Evolutionary conservation across 2,329 filamentous ascomycete species (phyloP).

Genomic region (Rachicladosporium sp.): DNA sequence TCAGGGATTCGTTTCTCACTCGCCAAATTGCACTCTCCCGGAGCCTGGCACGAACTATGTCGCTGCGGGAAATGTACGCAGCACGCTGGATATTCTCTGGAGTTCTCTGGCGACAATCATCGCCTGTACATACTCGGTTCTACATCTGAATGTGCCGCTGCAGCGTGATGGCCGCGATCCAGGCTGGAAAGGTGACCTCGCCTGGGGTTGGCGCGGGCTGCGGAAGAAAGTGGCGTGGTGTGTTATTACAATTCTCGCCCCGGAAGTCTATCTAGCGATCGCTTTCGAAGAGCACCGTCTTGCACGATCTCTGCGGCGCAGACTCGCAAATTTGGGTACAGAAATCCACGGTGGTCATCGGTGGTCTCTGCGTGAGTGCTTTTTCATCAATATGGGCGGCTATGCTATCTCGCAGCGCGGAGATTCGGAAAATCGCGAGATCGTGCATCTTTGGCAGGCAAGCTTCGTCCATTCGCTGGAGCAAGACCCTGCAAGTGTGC

Average conservation of each 20-base stretch:
- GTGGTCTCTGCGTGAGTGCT: constrained; percentile 21
- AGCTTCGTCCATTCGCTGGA: neutral
- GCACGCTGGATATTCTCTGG: constrained; percentile 24
- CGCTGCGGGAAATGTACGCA: constrained; percentile 10
- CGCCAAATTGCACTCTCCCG: constrained; percentile 4
- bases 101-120: constrained; percentile 25
- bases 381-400: constrained; percentile 23
- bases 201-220: constrained; percentile 2
- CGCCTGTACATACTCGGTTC: constrained; percentile 26
- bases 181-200: constrained; percentile 1
- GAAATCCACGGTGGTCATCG: neutral
- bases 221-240: constrained; percentile 2
- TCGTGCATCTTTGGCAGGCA: too few relatives aligned
- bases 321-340: neutral
- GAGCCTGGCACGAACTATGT: constrained; percentile 1
- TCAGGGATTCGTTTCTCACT: too few relatives aligned
- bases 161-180: constrained; percentile 1
- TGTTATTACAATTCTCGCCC: constrained; percentile 1
- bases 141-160: constrained; percentile 27
- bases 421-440: too few relatives aligned
- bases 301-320: neutral
- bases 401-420: constrained; percentile 5
- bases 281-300: constrained; percentile 1
- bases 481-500: neutral
- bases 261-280: constrained; percentile 1